Conservation (phyloP, 139 green algal genomes). For the Mesotaenium endlicherianum region DNA sequence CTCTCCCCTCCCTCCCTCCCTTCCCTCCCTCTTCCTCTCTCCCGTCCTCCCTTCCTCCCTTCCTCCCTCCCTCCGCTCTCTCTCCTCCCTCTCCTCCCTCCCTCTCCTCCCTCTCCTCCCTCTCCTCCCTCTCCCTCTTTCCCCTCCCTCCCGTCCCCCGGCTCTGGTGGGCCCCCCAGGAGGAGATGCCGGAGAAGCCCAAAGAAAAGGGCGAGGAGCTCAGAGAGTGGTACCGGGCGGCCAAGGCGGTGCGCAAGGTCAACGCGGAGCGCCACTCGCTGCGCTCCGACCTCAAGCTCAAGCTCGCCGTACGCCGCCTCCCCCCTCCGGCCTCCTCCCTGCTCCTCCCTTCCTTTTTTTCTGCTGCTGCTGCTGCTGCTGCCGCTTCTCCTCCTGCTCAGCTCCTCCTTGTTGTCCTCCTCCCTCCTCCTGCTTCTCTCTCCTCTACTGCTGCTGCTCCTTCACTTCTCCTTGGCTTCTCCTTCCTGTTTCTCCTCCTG, state of each 20-base stretch:
- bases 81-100: neutral
- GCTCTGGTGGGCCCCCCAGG: neutral
- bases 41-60: neutral
- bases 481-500: neutral
- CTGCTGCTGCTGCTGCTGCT: neutral
- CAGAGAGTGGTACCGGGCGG: neutral
- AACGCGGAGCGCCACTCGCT: conserved; percentile 36
- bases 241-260: neutral
- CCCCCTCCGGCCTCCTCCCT: neutral
- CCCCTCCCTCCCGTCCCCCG: neutral
- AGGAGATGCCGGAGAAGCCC: neutral
- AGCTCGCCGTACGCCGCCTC: neutral
- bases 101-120: neutral
- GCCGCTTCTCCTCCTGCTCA: neutral
- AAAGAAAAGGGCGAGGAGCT: neutral
- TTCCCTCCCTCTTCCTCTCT: neutral
- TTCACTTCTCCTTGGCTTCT: neutral
- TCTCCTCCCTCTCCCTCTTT: neutral
- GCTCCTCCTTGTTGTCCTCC: neutral
- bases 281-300: conserved; percentile 14
- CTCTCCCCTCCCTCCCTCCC: neutral
- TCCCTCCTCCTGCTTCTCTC: neutral
- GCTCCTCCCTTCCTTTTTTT: neutral
- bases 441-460: neutral
- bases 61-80: neutral